Percentiles rank a stretch among this genome's conserved stretches.
Conservation (phyloP, 2,329 filamentous ascomycete species). For the Nemania sp. region DNA sequence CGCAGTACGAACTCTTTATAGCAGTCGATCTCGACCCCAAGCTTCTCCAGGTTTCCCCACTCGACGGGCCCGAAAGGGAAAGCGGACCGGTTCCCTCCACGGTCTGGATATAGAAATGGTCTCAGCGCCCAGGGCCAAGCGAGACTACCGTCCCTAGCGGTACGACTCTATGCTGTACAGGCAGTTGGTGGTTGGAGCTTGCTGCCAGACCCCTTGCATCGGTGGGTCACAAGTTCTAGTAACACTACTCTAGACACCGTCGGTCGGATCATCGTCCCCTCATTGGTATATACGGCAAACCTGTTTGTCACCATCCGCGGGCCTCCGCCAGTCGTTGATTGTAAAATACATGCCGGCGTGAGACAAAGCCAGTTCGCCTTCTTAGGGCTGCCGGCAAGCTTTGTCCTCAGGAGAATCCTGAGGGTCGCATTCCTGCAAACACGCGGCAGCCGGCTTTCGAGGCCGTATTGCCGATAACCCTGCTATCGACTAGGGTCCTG, state of each 20-base stretch:
- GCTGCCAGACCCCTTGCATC: neutral
- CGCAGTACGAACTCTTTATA: conserved; percentile 18
- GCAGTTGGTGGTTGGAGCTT: too few relatives aligned
- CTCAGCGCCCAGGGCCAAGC: neutral
- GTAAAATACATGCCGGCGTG: neutral
- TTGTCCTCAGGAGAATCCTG: neutral
- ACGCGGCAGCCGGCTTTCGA: conserved; percentile 19
- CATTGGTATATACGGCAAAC: too few relatives aligned
- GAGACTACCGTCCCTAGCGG: too few relatives aligned
- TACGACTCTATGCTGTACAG: too few relatives aligned
- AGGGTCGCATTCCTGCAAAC: neutral
- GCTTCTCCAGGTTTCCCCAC: conserved; percentile 17
- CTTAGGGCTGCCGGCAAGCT: neutral
- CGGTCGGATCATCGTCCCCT: neutral
- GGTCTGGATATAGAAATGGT: conserved; percentile 11
- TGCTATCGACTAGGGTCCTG: conserved; percentile 8
- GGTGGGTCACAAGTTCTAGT: conserved; percentile 10
- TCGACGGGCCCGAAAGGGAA: conserved; percentile 16
- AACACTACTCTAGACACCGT: neutral
- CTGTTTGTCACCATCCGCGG: neutral
- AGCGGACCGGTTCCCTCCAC: conserved; percentile 24
- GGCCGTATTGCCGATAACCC: conserved; percentile 21
- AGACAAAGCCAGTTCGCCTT: neutral
- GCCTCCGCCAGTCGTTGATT: neutral
- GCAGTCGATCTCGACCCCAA: conserved; percentile 7